Conservation (phyloP, 352 stramenopile genomes). For the Phytophthora sansomeana region DNA sequence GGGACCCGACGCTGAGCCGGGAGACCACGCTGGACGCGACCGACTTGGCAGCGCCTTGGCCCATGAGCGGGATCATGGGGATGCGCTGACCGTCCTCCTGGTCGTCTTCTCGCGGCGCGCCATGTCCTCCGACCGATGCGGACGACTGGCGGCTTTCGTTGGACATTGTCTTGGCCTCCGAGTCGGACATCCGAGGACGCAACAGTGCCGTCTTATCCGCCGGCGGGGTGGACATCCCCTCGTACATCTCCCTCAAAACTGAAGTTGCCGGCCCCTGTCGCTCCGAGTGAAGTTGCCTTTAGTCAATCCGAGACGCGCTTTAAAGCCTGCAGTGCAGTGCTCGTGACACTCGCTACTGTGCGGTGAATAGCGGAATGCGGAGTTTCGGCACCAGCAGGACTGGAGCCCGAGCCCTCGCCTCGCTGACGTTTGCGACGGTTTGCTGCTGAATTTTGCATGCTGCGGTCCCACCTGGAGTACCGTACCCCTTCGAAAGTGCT, state of each 20-base stretch:
- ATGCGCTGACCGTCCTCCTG: conserved; percentile 41
- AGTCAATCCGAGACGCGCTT: too few relatives aligned
- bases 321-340: too few relatives aligned
- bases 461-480: conserved; percentile 18
- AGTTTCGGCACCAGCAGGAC: conserved; percentile 31
- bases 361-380: conserved; percentile 26
- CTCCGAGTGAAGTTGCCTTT: background rate
- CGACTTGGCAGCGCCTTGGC: conserved; percentile 34
- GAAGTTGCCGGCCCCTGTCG: too few relatives aligned
- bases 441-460: conserved; percentile 26
- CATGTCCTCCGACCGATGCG: conserved; percentile 31
- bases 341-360: too few relatives aligned
- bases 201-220: conserved; percentile 29
- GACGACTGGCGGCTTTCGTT: conserved; percentile 25
- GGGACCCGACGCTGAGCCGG: conserved; percentile 34
- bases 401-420: conserved; percentile 32
- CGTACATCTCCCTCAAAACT: too few relatives aligned
- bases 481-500: conserved; percentile 2
- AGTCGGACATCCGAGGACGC: conserved; percentile 38
- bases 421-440: conserved; percentile 10
- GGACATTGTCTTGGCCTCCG: conserved; percentile 30
- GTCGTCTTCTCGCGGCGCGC: conserved; percentile 36
- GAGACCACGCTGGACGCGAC: conserved; percentile 28
- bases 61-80: conserved; percentile 40
- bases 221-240: conserved; percentile 40